Conservation (phyloP, 2,329 filamentous ascomycete species). For the Lachnellula hyalina region DNA sequence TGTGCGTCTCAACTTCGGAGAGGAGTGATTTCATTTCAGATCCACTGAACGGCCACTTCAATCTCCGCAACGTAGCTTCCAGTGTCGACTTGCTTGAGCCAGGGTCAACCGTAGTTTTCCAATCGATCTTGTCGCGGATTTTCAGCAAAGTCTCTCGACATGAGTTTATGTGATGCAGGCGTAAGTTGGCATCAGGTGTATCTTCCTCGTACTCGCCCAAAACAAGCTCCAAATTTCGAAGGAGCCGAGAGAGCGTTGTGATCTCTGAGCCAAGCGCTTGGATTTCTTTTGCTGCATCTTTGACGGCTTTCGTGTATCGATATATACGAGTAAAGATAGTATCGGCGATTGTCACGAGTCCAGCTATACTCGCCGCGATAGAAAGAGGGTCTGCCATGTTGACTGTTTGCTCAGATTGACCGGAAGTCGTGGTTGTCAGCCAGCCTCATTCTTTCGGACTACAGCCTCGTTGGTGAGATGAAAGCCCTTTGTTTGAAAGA, state of each 20-base stretch:
- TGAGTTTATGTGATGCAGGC: not conserved
- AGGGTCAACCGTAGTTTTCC: not conserved
- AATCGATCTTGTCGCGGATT: not conserved
- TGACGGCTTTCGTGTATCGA: constrained; percentile 2
- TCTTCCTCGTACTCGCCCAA: constrained; percentile 3
- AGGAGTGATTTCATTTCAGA: constrained; percentile 3
- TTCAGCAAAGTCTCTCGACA: not conserved
- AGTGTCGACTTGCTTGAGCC: not conserved
- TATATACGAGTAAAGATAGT: constrained; percentile 3
- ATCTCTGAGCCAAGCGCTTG: not conserved
- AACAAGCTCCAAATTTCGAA: constrained; percentile 4
- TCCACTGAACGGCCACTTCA: constrained; percentile 4
- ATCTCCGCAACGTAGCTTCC: not conserved
- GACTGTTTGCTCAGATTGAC: too few species aligned
- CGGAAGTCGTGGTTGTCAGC: too few species aligned
- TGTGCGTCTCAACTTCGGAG: constrained; percentile 4
- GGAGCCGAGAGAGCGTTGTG: constrained; percentile 1
- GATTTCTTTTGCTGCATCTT: constrained; percentile 6
- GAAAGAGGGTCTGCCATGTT: not conserved
- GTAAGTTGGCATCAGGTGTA: not conserved
- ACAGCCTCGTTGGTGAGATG: too few species aligned
- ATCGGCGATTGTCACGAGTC: constrained; percentile 8
- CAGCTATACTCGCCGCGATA: constrained; percentile 10
- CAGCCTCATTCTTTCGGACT: too few species aligned
- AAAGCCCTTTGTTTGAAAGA: too few species aligned